Evolutionary conservation across 2,329 filamentous ascomycete species (phyloP).

Genomic region (Sclerotiophoma versabilis): DNA sequence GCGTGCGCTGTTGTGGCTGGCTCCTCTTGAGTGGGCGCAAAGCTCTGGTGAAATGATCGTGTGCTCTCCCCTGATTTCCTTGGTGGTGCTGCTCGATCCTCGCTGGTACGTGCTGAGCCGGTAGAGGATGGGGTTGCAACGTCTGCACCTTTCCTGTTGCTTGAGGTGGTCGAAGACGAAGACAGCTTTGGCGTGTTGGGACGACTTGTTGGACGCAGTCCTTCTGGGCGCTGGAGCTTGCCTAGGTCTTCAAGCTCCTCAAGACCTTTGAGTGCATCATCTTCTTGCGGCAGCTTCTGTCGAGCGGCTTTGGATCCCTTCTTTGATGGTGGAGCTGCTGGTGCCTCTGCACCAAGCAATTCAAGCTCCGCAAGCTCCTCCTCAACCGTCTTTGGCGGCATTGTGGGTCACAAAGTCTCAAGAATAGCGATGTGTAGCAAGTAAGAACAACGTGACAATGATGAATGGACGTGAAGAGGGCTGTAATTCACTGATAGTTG

Average conservation of each 20-base stretch:
- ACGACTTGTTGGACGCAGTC: constrained; percentile 67
- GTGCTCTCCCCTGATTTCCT: constrained; percentile 82
- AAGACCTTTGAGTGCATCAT: constrained; percentile 87
- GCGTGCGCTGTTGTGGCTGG: constrained; percentile 57
- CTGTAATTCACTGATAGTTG: neutral
- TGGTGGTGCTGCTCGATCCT: constrained; percentile 64
- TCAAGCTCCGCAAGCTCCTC: constrained; percentile 57
- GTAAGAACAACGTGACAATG: neutral
- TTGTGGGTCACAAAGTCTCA: constrained; percentile 20
- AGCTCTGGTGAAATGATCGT: constrained; percentile 73
- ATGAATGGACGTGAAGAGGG: constrained; percentile 1
- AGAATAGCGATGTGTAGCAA: neutral
- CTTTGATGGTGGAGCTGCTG: constrained; percentile 42
- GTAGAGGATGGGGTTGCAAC: constrained; percentile 49
- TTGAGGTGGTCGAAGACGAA: constrained; percentile 54
- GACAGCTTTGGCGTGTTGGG: constrained; percentile 80
- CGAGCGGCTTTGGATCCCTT: constrained; percentile 57
- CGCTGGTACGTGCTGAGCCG: constrained; percentile 55
- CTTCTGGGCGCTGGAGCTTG: constrained; percentile 60
- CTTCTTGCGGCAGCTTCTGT: constrained; percentile 52
- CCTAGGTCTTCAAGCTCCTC: constrained; percentile 69
- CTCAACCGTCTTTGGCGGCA: constrained; percentile 53
- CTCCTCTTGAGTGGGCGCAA: constrained; percentile 67
- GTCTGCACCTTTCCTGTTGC: constrained; percentile 46
- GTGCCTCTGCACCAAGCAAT: constrained; percentile 42